Percentiles rank a stretch among this genome's conserved stretches.
Evolutionary conservation across 345 rosid genomes (phyloP).

Genomic region (Salix koriyanagi): DNA sequence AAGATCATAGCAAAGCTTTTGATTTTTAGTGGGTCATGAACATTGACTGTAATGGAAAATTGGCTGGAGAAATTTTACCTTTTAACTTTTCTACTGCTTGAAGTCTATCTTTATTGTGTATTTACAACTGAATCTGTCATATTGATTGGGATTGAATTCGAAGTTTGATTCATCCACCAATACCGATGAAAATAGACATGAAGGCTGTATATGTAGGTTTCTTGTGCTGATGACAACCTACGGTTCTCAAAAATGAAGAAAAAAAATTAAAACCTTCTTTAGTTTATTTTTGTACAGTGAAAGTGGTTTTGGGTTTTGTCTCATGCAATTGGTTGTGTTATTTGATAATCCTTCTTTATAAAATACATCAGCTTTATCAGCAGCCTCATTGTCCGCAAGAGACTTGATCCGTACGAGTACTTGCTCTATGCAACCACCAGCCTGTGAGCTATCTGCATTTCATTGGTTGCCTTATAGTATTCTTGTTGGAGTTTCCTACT

Average conservation of each 20-base stretch:
- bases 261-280: too few species aligned
- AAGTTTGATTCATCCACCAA: too few species aligned
- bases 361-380: neutral
- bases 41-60: neutral
- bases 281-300: too few species aligned
- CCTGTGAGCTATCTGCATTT: neutral
- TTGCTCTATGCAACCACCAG: neutral
- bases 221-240: too few species aligned
- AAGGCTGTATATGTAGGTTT: too few species aligned
- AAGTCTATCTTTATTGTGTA: neutral
- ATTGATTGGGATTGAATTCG: too few species aligned
- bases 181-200: too few species aligned
- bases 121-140: neutral
- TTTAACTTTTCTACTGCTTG: too few species aligned
- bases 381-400: neutral
- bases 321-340: too few species aligned
- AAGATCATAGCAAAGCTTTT: neutral
- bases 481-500: neutral
- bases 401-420: neutral
- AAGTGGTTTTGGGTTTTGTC: too few species aligned
- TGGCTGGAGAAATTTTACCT: neutral
- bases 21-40: neutral
- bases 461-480: neutral
- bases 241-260: too few species aligned
- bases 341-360: too few species aligned